phyloP scores from a whole-genome alignment of 305 asterid species.

The Fraxinus xanthoxyloides region DNA sequence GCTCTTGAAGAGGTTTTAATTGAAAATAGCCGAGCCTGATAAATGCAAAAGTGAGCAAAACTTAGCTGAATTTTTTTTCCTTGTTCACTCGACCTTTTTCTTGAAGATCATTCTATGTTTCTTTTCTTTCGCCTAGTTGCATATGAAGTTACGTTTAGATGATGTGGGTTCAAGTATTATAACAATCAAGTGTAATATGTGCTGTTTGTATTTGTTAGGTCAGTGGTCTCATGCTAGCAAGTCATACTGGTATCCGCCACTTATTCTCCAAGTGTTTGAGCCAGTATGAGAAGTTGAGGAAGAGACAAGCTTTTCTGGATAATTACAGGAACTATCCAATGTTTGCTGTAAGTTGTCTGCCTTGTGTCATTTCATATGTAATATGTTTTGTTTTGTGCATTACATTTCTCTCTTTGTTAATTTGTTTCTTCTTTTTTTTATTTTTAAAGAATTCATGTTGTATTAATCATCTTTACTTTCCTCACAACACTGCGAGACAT shows the following conservation, averaged over 20 bases:
- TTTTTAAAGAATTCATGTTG: not conserved
- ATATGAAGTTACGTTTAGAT: not conserved
- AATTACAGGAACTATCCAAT: slow-evolving; percentile 86
- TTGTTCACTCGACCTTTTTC: not conserved
- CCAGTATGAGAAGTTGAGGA: slow-evolving; percentile 95
- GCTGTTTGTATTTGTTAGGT: slow-evolving; percentile 50
- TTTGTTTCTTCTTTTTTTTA: not conserved
- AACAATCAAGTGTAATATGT: slow-evolving; percentile 6
- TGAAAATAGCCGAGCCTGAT: not conserved
- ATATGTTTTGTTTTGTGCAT: not conserved
- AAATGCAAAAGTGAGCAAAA: not conserved
- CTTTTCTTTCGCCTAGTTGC: not conserved
- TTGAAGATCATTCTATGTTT: not conserved
- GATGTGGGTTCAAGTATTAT: slow-evolving; percentile 5
- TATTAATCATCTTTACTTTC: not conserved
- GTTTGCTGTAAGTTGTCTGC: slow-evolving; percentile 82
- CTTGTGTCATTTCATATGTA: not conserved
- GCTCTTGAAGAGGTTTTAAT: not conserved
- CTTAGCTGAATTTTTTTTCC: slow-evolving; percentile 4
- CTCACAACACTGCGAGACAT: not conserved
- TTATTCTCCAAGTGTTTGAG: slow-evolving; percentile 91
- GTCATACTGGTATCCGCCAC: slow-evolving; percentile 99
- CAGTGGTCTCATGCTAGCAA: slow-evolving; percentile 98
- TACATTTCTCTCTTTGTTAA: not conserved
- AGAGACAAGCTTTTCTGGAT: slow-evolving; percentile 99